A percentile compares a stretch with the other conserved stretches of the same genome.
Conservation (phyloP, 305 asterid genomes). For the Plantago lanceolata region DNA sequence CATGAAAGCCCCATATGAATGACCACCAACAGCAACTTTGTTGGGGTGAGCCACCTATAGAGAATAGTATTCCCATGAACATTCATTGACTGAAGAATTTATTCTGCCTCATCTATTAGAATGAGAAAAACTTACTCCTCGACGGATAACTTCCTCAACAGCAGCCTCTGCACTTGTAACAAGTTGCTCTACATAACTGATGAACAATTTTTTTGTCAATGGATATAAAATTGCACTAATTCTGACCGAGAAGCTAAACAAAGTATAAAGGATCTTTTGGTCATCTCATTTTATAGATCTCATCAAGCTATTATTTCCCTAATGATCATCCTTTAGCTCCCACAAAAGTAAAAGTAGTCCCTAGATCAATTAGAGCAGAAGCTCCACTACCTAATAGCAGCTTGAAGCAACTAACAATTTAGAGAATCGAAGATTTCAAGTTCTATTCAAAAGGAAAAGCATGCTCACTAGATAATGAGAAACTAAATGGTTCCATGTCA, state of each 20-base stretch:
- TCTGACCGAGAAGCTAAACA: background rate
- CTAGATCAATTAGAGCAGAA: conserved; percentile 7
- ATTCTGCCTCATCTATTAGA: conserved; percentile 2
- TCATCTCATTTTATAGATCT: background rate
- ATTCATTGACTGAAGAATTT: conserved; percentile 14
- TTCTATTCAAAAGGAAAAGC: background rate
- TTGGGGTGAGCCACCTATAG: conserved; percentile 88
- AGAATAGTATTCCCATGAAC: conserved; percentile 22
- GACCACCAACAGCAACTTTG: conserved; percentile 94
- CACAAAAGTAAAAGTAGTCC: too few relatives aligned
- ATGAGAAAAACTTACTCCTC: conserved; percentile 64
- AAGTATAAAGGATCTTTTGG: background rate
- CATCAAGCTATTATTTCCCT: background rate
- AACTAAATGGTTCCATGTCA: background rate
- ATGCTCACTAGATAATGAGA: background rate
- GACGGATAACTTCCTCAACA: conserved; percentile 82
- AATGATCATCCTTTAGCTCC: too few relatives aligned
- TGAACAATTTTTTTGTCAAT: conserved; percentile 22
- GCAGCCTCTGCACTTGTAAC: conserved; percentile 99
- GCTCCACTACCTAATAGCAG: conserved; percentile 7
- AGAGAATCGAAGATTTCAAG: background rate
- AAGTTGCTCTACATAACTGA: conserved; percentile 90
- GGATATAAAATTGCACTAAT: conserved; percentile 2
- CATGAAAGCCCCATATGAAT: conserved; percentile 99
- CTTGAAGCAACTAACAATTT: background rate